Base-by-base conservation (phyloP, 2,329 filamentous ascomycete species). In the Ophiostoma angusticollis region DNA sequence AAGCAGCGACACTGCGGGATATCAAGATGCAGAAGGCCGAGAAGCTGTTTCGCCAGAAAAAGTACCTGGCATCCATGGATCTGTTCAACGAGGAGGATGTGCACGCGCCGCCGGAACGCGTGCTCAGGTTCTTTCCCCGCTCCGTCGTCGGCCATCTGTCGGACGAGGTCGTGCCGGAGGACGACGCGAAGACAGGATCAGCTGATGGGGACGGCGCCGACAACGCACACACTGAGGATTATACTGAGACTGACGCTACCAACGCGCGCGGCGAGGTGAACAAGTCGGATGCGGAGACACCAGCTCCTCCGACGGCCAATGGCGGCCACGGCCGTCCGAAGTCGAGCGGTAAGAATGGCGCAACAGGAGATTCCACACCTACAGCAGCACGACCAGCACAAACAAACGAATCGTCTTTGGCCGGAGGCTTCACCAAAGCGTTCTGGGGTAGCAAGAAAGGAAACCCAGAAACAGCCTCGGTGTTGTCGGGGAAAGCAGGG, bases 1-100 rank as follows among this genome's bases (percentile, higher is more conserved):
- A 98, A 59, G 68, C 70, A 8, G 78, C 80, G 35, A 79, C 83
- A 9, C 68, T 94, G 43, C 74, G 87, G 21, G 81, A 93, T 50
- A 78, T 93, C 50, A 93, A 89, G 61, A 91, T 93, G 64, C 71
- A 82, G 49, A 98, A 98, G 56, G 91, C 89, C 0, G 84, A 93
- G 55, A 63, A 68, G 12, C 63, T 96, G 5, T 98, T 98, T 52
- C 76, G 78, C 42, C 68, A 83, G 49, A 81, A 78, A 50, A 93
- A 82, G 54, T 98, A 87, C 53, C 73, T 80, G 28, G 79, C 86
- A 35, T 80, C 89, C 1, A 72, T 98, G 62, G 87, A 96, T 49
- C 62, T 98, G 2, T 96, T 96, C 60, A 77, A 75, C 38, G 72
- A 76, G 49, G 84, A 84, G 4, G 81, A 91, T 39, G 85, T 95